Evolutionary conservation across 2,329 filamentous ascomycete species (phyloP), one percentile per base, ranked within the genome.

Genomic region (Xylariaceae sp.): DNA sequence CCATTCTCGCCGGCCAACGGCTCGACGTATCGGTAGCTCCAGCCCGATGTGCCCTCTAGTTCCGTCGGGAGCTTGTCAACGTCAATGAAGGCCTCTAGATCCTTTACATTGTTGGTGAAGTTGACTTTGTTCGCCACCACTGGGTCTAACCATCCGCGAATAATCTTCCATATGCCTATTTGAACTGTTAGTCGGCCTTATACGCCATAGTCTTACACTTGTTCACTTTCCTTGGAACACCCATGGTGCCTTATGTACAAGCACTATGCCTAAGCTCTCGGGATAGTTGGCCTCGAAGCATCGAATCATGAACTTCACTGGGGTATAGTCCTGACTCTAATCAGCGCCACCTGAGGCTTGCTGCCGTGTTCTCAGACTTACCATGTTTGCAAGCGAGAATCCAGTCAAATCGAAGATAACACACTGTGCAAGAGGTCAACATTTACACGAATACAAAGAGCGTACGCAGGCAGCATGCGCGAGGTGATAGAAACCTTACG

Each of bases 251-350:
- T 96, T 96, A 77, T 99, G 94, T 36, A 99, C 90, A 42, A 97
- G 81, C 2, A 97, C 90, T 2, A 88, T 81, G 28, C 93, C 94
- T 1, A 99, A 79, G 44, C 85, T 93, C 71, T 99, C 94, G 1
- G 94, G 94, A 63, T 97, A 99, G 69, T 99, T 97, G 54, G 94
- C 94, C 74, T 99, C 94, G 67, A 99, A 99, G 71, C 92, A 96
- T 72, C 96, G 96, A 71, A 99, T 97, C 88, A 99, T 97, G 74
- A 97, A 99, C 66, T 96, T 99, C 51, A 99, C 90, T 1, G 94
- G 93, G 0, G 89, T 83, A 69, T 97, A 97, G 70, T 99, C 94
- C 84, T 87, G 33, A 31, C 31, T 14, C 22, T 19, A n/a, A 52
- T 69, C 34, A 66, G 63, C 34, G 48, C 58, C 11, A 17, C 14